Base-by-base conservation (phyloP, 192 early-diverging fungal genomes). In the Umbelopsis isabellina region DNA sequence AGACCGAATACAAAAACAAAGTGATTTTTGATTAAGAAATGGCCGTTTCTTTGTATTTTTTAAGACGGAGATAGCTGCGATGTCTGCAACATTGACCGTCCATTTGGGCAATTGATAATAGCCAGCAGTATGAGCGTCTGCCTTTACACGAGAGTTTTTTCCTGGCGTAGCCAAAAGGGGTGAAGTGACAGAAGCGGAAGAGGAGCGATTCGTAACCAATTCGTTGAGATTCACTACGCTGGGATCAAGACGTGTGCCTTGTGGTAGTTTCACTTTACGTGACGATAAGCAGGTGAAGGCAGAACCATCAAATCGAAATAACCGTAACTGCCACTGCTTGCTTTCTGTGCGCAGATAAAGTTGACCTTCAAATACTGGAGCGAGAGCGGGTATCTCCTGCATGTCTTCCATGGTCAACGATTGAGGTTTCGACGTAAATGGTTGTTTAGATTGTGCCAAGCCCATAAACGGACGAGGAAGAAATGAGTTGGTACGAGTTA, bases 61-160 rank as follows among this genome's bases (percentile, higher is more conserved):
- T 15, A 76, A 52, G 8, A 76, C 23, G 33, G 66, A 65, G 45
- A 76, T 72, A 30, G 70, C 46, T n/a, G 71, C 68, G 20, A 76
- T 72, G 22, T 79, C 66, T 18, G 68, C 68, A 10, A 79, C 25
- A 66, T 75, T 71, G 8, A 79, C n/a, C 0, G 71, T 75, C 73
- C 73, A 79, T 66, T 75, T 70, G 18, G 78, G 78, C 13, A 75
- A 23, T 66, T 75, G 78, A 72, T 79, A 79, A 52, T 79, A 75
- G 48, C 70, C 50, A 15, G 72, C 72, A 10, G 64, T 45, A 35
- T 46, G 15, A 37, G 55, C 21, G 21, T 21, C 33, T 16, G 41
- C 12, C 67, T 61, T 49, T 45, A 45, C 46, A 3, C 49, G 72
- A 18, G 44, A 41, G 6, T 73, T 69, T 4, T 73, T 65, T 44